These are phyloP conservation scores for Biscogniauxia sp. DNA, from an alignment of 2,329 filamentous ascomycete species.

Conservation along the genomic window DNA sequence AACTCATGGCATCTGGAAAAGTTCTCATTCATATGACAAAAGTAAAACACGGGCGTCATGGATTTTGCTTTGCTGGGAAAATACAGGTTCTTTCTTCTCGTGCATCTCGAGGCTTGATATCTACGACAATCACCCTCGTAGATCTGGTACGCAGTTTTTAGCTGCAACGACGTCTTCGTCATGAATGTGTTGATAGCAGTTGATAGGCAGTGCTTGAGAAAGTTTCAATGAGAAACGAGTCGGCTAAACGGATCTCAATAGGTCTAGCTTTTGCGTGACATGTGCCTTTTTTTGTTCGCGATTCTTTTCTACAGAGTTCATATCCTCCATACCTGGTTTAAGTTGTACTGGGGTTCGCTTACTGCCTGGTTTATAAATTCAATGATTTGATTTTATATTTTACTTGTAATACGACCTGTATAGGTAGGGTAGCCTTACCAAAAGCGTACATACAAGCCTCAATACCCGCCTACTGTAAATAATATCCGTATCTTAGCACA, in stretches of 20 bases:
- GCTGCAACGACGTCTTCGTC: background rate
- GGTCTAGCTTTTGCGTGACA: too few species aligned
- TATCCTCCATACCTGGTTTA: too few species aligned
- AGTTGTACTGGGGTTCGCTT: too few species aligned
- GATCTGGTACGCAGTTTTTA: constrained; percentile 1
- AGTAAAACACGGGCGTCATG: constrained; percentile 15
- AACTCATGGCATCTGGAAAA: constrained; percentile 19
- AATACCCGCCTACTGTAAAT: too few species aligned
- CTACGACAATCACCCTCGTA: background rate
- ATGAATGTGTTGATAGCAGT: background rate
- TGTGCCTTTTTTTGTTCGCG: too few species aligned
- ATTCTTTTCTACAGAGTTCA: too few species aligned
- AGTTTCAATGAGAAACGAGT: background rate
- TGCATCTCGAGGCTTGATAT: background rate
- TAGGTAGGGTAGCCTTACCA: too few species aligned
- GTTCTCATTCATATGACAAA: constrained; percentile 11
- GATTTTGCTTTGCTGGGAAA: constrained; percentile 23
- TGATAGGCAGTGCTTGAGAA: background rate
- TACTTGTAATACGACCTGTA: too few species aligned
- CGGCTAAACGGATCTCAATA: background rate
- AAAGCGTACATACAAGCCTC: too few species aligned
- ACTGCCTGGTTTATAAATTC: too few species aligned
- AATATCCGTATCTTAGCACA: too few species aligned
- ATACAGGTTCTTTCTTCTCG: constrained; percentile 8
- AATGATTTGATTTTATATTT: too few species aligned